phyloP scores from a whole-genome alignment of 2,329 filamentous ascomycete species.

The Endocalyx cinctus region DNA sequence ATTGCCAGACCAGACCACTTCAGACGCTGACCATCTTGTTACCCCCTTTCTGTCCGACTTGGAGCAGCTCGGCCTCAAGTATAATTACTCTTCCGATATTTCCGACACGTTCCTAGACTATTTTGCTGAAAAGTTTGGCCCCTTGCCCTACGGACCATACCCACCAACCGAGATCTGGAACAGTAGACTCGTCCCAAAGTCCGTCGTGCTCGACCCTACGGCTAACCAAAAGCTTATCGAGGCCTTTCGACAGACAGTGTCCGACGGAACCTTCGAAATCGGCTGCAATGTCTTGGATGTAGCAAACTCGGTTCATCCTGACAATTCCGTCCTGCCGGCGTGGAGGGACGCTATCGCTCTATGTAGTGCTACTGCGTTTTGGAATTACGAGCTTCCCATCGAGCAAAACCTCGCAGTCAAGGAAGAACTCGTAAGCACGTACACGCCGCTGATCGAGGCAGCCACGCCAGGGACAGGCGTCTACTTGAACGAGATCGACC shows the following conservation, averaged over 20 bases:
- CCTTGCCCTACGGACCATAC: constrained; percentile 7
- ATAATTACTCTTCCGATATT: constrained; percentile 2
- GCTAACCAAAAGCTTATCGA: background rate
- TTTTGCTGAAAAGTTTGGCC: constrained; percentile 3
- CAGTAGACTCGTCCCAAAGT: constrained; percentile 6
- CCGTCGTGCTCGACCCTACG: constrained; percentile 2
- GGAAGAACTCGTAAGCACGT: background rate
- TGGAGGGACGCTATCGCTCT: constrained; percentile 7
- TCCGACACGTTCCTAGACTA: constrained; percentile 3
- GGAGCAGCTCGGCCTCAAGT: constrained; percentile 3
- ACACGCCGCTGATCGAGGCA: constrained; percentile 5
- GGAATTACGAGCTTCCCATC: constrained; percentile 3
- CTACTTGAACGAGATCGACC: constrained; percentile 14
- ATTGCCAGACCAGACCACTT: constrained; percentile 1
- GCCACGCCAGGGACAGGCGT: constrained; percentile 5
- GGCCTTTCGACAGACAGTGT: background rate
- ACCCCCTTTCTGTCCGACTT: constrained; percentile 5
- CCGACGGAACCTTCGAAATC: constrained; percentile 2
- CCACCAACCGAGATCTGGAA: constrained; percentile 2
- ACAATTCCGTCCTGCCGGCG: constrained; percentile 10
- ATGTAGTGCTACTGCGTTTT: constrained; percentile 1
- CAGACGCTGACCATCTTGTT: background rate
- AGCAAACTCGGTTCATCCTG: constrained; percentile 1
- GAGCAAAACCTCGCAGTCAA: constrained; percentile 3
- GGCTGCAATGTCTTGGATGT: constrained; percentile 7